Conservation (phyloP, 176 grass and related monocot species). For the Olyra latifolia region DNA sequence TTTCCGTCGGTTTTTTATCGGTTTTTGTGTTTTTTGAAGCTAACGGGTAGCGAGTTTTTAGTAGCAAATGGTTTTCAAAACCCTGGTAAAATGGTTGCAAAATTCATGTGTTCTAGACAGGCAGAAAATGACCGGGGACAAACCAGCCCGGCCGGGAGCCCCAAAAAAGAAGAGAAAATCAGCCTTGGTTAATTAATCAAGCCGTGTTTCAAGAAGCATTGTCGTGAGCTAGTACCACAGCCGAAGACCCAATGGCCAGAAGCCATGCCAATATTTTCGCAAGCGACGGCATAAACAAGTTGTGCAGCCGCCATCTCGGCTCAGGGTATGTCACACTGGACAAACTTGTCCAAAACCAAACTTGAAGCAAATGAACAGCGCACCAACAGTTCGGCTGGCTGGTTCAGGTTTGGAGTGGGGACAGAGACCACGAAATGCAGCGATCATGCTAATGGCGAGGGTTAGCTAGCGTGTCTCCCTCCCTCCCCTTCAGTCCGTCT, state of each 20-base stretch:
- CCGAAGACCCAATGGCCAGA: not conserved
- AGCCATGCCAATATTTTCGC: not conserved
- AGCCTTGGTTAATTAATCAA: not conserved
- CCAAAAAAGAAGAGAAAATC: not conserved
- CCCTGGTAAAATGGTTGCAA: no score
- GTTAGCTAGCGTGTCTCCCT: not conserved
- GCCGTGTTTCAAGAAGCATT: not conserved
- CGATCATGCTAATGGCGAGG: constrained; percentile 3
- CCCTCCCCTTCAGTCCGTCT: not conserved
- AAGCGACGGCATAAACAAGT: not conserved
- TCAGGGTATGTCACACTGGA: no score
- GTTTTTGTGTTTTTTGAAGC: no score
- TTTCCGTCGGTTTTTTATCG: no score
- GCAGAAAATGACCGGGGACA: no score
- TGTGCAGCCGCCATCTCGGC: not conserved
- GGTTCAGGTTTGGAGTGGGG: not conserved
- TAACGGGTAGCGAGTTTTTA: no score
- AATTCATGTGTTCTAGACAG: no score
- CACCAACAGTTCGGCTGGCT: not conserved
- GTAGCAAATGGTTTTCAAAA: no score
- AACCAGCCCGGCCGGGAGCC: no score
- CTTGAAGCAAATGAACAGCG: constrained; percentile 13
- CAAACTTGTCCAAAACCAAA: constrained; percentile 32
- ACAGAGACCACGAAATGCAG: constrained; percentile 12
- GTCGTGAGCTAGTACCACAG: no score